A percentile compares a stretch with the other conserved stretches of the same genome.
phyloP scores from a whole-genome alignment of 331 rosid species.

The Erythrophleum ivorense region DNA sequence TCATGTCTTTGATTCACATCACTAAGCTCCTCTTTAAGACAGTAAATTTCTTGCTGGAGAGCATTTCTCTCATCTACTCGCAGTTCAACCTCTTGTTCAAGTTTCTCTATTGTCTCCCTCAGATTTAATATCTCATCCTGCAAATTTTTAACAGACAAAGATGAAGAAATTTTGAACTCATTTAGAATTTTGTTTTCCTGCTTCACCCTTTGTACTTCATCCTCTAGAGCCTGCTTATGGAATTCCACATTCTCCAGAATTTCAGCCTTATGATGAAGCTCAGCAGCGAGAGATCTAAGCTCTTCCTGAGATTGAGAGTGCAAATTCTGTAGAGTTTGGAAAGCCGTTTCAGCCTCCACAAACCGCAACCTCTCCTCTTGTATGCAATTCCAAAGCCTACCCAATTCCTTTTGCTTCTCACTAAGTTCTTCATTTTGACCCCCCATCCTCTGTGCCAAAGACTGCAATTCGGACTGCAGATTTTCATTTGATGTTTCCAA shows the following conservation, averaged over 20 bases:
- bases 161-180: constrained; percentile 68
- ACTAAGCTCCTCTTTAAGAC: constrained; percentile 78
- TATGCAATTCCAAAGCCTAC: constrained; percentile 83
- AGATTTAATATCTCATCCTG: constrained; percentile 73
- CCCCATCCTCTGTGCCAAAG: constrained; percentile 71
- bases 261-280: constrained; percentile 61
- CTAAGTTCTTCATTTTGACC: constrained; percentile 78
- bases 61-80: constrained; percentile 82
- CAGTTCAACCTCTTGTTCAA: constrained; percentile 74
- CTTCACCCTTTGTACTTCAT: constrained; percentile 63
- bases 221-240: constrained; percentile 59
- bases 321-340: constrained; percentile 85
- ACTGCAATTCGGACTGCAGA: constrained; percentile 75
- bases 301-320: constrained; percentile 91
- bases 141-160: constrained; percentile 61
- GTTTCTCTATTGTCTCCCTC: constrained; percentile 68
- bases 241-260: constrained; percentile 65
- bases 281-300: constrained; percentile 71
- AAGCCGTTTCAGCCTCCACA: constrained; percentile 88
- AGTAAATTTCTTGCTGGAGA: constrained; percentile 88
- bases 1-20: constrained; percentile 59
- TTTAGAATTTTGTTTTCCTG: constrained; percentile 73
- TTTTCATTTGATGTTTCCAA: constrained; percentile 74
- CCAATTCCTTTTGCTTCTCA: constrained; percentile 89
- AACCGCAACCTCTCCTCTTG: constrained; percentile 83